These are phyloP conservation scores for Debaryomyces sp. DNA, from an alignment of 1,139 yeast genomes.

Conservation along the genomic window DNA sequence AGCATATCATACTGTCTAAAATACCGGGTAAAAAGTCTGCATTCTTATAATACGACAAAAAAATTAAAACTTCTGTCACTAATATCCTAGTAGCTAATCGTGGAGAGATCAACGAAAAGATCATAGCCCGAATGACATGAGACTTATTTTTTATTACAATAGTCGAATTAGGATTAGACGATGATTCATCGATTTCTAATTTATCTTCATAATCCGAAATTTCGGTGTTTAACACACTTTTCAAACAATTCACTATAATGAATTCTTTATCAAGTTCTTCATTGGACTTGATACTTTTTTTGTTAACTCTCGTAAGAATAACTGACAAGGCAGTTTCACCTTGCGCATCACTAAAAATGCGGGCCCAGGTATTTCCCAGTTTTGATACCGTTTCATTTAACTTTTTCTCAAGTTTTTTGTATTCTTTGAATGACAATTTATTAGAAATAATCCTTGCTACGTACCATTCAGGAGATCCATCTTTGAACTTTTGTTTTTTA, in stretches of 20 bases:
- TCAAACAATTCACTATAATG: conserved; percentile 41
- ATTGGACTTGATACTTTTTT: conserved; percentile 47
- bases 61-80: conserved; percentile 47
- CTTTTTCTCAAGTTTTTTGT: conserved; percentile 37
- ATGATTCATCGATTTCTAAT: background rate
- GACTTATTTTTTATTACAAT: conserved; percentile 24
- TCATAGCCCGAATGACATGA: conserved; percentile 38
- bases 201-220: conserved; percentile 17
- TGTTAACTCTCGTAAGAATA: conserved; percentile 40
- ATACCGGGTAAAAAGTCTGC: conserved; percentile 28
- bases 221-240: conserved; percentile 31
- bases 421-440: conserved; percentile 37
- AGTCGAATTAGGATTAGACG: background rate
- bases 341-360: conserved; percentile 38
- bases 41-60: conserved; percentile 32
- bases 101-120: conserved; percentile 44
- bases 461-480: conserved; percentile 49
- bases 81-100: conserved; percentile 42
- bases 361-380: conserved; percentile 32
- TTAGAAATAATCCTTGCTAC: conserved; percentile 41
- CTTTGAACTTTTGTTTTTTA: conserved; percentile 29
- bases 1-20: conserved; percentile 34
- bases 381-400: conserved; percentile 24
- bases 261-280: conserved; percentile 49
- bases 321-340: conserved; percentile 51